A percentile compares a stretch with the other conserved stretches of the same genome.
phyloP scores from a whole-genome alignment of 2,329 filamentous ascomycete genomes.

The Fusarium equiseti region DNA sequence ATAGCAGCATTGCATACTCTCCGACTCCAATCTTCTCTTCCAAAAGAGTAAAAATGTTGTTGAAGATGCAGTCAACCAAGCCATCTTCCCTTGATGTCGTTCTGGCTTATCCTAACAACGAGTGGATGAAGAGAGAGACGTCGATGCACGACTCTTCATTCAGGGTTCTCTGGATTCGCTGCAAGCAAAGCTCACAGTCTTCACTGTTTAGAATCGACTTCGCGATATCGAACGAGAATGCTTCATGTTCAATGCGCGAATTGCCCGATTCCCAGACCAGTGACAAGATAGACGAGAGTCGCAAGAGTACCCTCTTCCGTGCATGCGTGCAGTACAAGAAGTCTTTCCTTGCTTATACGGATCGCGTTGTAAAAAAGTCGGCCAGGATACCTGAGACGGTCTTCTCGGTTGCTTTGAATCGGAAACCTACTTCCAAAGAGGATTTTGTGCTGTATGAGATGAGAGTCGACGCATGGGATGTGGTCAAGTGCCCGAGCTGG shows the following conservation, averaged over 20 bases:
- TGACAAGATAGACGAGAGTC: background rate
- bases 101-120: constrained; percentile 2
- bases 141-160: constrained; percentile 2
- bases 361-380: constrained; percentile 4
- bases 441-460: constrained; percentile 6
- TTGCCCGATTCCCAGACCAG: background rate
- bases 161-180: constrained; percentile 10
- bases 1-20: background rate
- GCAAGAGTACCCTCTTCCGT: background rate
- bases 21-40: background rate
- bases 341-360: constrained; percentile 10
- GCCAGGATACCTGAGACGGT: background rate
- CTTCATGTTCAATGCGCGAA: constrained; percentile 11
- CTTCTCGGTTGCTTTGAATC: constrained; percentile 1
- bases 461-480: background rate
- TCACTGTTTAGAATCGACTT: constrained; percentile 13
- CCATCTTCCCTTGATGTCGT: background rate
- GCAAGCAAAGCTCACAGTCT: background rate
- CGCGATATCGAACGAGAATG: constrained; percentile 8
- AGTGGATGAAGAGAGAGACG: constrained; percentile 8
- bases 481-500: constrained; percentile 1
- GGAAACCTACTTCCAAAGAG: background rate
- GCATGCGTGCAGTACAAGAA: constrained; percentile 14
- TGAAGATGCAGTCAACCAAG: background rate
- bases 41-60: background rate